A percentile compares a stretch with the other conserved stretches of the same genome.
phyloP scores from a whole-genome alignment of 1,284 basidiomycete species.

The Xerocomus cyaneibrunnescens region DNA sequence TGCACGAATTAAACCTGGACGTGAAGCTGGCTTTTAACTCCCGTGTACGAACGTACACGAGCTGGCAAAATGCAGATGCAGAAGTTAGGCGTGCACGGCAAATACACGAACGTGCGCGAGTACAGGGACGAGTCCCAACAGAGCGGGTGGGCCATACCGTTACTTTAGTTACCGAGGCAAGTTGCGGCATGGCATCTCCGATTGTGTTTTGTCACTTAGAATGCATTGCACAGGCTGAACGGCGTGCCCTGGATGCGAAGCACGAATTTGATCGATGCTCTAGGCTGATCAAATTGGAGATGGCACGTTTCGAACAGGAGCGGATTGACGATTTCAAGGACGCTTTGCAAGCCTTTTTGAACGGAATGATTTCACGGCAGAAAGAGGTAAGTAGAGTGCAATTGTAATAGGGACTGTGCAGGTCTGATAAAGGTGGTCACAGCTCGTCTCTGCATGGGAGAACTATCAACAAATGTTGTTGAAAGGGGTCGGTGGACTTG shows the following conservation, averaged over 20 bases:
- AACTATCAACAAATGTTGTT: constrained; percentile 67
- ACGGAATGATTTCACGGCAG: constrained; percentile 80
- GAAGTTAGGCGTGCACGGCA: constrained; percentile 73
- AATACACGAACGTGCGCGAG: constrained; percentile 78
- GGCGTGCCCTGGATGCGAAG: constrained; percentile 76
- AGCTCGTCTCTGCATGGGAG: constrained; percentile 75
- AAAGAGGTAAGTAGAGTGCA: constrained; percentile 59
- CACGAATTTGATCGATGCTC: constrained; percentile 89
- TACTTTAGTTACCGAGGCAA: constrained; percentile 76
- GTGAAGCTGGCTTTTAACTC: constrained; percentile 79
- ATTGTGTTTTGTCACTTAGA: constrained; percentile 3
- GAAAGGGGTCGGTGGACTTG: constrained; percentile 37
- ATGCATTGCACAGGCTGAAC: constrained; percentile 58
- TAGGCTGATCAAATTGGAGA: constrained; percentile 86
- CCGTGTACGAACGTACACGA: constrained; percentile 79
- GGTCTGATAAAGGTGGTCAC: background rate
- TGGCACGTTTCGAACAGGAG: constrained; percentile 92
- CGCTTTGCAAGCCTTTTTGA: constrained; percentile 73
- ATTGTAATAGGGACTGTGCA: background rate
- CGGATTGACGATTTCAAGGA: constrained; percentile 87
- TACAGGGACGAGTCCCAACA: constrained; percentile 64
- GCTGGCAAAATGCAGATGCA: constrained; percentile 78
- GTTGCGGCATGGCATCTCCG: background rate
- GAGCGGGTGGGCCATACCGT: constrained; percentile 70
- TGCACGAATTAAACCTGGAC: background rate